Conservation (phyloP, 768 basidiomycete species). For the Suillus sp. region DNA sequence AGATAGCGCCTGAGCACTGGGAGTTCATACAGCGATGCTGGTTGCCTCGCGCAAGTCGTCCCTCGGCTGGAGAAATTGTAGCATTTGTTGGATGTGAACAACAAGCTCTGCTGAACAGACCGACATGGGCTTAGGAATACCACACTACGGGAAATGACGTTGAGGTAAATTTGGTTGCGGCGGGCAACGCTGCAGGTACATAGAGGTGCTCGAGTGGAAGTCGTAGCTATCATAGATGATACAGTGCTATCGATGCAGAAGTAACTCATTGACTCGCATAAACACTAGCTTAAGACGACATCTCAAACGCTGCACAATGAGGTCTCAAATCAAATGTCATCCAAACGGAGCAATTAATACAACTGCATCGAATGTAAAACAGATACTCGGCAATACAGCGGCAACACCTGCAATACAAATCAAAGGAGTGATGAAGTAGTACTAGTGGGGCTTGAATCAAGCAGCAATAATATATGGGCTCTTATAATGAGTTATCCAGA, state of each 20-base stretch:
- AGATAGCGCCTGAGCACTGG: not conserved
- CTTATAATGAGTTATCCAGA: not conserved
- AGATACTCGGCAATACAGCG: not conserved
- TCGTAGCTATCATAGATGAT: not conserved
- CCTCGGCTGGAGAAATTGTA: not conserved
- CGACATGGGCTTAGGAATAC: not conserved
- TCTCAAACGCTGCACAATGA: not conserved
- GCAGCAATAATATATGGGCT: slow-evolving; percentile 4
- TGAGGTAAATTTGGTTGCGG: not conserved
- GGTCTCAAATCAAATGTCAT: not conserved
- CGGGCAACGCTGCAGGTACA: not conserved
- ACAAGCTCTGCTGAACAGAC: not conserved
- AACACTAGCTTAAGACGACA: not conserved
- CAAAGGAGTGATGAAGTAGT: slow-evolving; percentile 3
- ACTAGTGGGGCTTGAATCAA: slow-evolving; percentile 5
- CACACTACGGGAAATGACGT: not conserved
- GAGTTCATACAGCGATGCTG: not conserved
- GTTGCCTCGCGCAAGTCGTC: not conserved
- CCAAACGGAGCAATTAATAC: not conserved
- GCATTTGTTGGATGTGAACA: not conserved
- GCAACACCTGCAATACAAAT: slow-evolving; percentile 2
- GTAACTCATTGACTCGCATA: not conserved
- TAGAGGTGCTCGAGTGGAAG: not conserved
- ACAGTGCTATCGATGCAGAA: not conserved
- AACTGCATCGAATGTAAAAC: not conserved